phyloP scores from a whole-genome alignment of 192 early-diverging fungal genomes.

The Jimgerdemannia flammicorona region DNA sequence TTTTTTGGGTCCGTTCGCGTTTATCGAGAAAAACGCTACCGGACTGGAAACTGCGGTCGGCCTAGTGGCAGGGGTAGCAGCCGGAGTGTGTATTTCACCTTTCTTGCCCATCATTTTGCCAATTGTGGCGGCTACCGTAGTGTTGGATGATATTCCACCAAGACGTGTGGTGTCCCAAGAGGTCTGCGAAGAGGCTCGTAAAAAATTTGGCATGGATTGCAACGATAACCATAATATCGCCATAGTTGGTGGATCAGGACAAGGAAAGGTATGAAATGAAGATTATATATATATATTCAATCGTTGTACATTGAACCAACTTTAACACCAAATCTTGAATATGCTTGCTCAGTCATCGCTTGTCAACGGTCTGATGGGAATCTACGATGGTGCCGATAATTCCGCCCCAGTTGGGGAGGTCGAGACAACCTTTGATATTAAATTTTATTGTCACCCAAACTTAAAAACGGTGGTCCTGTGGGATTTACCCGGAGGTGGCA shows the following conservation, averaged over 20 bases:
- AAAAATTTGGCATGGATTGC: constrained; percentile 30
- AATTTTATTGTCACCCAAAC: constrained; percentile 25
- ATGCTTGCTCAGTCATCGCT: constrained; percentile 21
- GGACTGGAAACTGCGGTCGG: constrained; percentile 27
- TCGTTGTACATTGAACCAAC: constrained; percentile 8
- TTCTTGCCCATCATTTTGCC: constrained; percentile 14
- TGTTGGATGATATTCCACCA: constrained; percentile 29
- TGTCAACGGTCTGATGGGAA: constrained; percentile 34
- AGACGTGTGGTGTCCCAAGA: constrained; percentile 22
- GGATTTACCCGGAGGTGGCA: constrained; percentile 32
- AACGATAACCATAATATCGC: constrained; percentile 33
- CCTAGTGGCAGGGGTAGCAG: constrained; percentile 22
- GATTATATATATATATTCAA: constrained; percentile 4
- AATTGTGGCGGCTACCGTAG: constrained; percentile 9
- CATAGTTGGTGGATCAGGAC: constrained; percentile 27
- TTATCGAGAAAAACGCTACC: constrained; percentile 27
- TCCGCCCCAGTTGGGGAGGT: constrained; percentile 26
- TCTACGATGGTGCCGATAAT: constrained; percentile 18
- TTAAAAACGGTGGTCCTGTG: constrained; percentile 28
- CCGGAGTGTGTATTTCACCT: constrained; percentile 16
- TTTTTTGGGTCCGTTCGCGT: constrained; percentile 26
- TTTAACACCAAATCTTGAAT: constrained; percentile 5
- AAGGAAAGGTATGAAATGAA: constrained; percentile 29
- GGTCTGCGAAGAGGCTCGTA: constrained; percentile 22
- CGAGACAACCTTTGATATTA: constrained; percentile 19